Base-by-base conservation (phyloP, 2,329 filamentous ascomycete genomes). In the Samsoniella hepiali region DNA sequence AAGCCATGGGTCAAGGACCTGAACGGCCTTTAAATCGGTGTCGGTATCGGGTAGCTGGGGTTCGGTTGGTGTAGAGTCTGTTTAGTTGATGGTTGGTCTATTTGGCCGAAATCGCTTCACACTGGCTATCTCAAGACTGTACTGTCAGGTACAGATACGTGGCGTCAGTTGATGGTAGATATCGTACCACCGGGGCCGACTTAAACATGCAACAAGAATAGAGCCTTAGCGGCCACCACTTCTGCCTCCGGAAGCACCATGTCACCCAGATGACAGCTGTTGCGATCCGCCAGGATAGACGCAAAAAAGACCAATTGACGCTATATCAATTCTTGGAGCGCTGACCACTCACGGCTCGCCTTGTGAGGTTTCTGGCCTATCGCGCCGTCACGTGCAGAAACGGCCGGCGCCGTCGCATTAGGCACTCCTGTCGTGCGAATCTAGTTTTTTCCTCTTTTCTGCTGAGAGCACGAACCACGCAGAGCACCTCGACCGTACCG, bases 301-400 rank as follows among this genome's bases (percentile, higher is more conserved):
- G 15, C 10, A n/a, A 10, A n/a, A 13, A 51, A 31, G 11, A 59
- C 40, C 9, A 50, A 1, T 3, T 31, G 22, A 45, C 6, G 22
- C 17, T 36, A 45, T 15, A 45, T 54, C 8, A 36, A 34, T 17
- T 27, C 57, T 22, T 22, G 22, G 22, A 40, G 36, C 27, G 22
- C 49, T 42, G 32, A 55, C 50, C 31, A 62, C 42, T 45, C 50
- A 31, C 49, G 13, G 17, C 38, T 29, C 29, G 32, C 15, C 29
- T 27, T 22, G 22, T 22, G n/a, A 5, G 59, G 17, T 44, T 49
- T 62, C 47, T 63, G 47, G 17, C 62, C 54, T 51, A 47, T 58
- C 62, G 54, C 47, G 62, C 54, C 55, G 62, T 63, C 62, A 63
- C 62, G 62, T 63, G 62, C 54, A 36, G 32, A 29, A 47, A n/a